Evolutionary conservation across 345 rosid species (phyloP).

Genomic region (Murraya koenigii): DNA sequence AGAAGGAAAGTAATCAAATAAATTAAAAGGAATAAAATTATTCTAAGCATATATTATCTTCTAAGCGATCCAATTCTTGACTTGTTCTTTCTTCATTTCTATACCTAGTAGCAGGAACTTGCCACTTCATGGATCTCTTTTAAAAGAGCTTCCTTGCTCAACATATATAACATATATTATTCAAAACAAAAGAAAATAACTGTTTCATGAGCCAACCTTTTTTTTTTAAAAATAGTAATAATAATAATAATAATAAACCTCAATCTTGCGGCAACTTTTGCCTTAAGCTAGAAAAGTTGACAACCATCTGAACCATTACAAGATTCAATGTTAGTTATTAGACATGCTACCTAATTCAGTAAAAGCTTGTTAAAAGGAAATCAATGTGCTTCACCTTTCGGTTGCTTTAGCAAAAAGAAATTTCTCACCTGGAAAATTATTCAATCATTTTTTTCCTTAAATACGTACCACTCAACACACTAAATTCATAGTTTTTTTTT

Average conservation of each 20-base stretch:
- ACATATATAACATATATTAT: not conserved
- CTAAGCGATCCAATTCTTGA: not conserved
- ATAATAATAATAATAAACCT: not conserved
- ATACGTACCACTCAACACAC: not conserved
- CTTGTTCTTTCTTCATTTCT: not conserved
- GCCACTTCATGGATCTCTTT: not conserved
- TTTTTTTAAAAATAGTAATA: no score
- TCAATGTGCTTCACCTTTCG: not conserved
- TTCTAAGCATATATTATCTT: not conserved
- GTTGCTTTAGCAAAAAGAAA: not conserved
- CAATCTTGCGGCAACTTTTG: not conserved
- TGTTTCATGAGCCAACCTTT: not conserved
- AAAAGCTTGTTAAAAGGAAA: not conserved
- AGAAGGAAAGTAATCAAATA: constrained; percentile 18
- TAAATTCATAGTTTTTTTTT: no score
- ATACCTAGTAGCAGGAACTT: not conserved
- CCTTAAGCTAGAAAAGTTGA: not conserved
- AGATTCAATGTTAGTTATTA: not conserved
- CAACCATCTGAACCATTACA: not conserved
- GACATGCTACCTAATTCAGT: not conserved
- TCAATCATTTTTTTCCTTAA: not conserved
- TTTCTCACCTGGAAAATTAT: no score
- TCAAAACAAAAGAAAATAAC: not conserved
- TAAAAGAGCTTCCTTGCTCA: not conserved
- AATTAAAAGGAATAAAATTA: not conserved